These are phyloP conservation scores for Globisporangium yorkense DNA, from an alignment of 352 stramenopile genomes.

Conservation along the genomic window DNA sequence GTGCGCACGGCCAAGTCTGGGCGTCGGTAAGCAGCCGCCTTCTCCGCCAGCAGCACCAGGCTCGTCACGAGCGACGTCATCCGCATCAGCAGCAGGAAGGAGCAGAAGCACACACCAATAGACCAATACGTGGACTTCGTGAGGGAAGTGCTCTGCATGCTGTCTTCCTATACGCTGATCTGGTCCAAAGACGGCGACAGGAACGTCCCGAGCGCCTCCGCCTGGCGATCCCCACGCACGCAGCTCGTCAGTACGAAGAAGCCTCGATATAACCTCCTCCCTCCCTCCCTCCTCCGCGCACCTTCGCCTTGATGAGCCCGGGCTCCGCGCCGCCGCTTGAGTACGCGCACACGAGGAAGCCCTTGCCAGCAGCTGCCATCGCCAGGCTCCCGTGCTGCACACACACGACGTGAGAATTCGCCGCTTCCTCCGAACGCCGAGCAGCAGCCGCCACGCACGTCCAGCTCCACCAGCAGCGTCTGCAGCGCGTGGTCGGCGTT, in stretches of 20 bases:
- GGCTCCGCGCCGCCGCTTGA: constrained; percentile 43
- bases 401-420: too few relatives aligned
- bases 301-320: constrained; percentile 74
- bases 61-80: too few relatives aligned
- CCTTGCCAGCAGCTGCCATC: constrained; percentile 58
- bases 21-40: too few relatives aligned
- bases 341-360: constrained; percentile 76
- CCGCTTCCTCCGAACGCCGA: too few relatives aligned
- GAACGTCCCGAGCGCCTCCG: constrained; percentile 55
- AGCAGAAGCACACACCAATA: neutral
- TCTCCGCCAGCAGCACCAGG: too few relatives aligned
- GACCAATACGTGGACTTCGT: neutral
- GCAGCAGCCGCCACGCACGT: constrained; percentile 23
- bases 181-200: constrained; percentile 61
- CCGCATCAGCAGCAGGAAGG: too few relatives aligned
- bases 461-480: constrained; percentile 68
- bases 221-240: constrained; percentile 14
- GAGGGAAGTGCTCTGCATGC: neutral
- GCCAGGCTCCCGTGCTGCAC: constrained; percentile 46
- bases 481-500: constrained; percentile 42
- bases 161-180: constrained; percentile 49
- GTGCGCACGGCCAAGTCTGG: constrained; percentile 1
- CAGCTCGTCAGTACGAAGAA: neutral
- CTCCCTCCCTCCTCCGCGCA: constrained; percentile 7
- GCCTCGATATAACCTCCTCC: neutral